phyloP scores from a whole-genome alignment of 495 filamentous ascomycete genomes.

The Penicillium ucsense region DNA sequence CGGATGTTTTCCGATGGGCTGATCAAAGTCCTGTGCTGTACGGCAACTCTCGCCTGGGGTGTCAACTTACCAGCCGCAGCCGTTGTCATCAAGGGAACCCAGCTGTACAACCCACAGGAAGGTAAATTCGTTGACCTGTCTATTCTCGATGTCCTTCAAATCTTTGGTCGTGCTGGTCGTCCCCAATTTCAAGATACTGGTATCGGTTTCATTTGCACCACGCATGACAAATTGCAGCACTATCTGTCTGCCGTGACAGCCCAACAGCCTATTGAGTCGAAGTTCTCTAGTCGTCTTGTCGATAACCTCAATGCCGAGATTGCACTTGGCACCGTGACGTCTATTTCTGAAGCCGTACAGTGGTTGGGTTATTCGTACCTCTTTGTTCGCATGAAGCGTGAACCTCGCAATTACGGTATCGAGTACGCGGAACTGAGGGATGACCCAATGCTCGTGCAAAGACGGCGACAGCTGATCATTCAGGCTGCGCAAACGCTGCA shows the following conservation, averaged over 20 bases:
- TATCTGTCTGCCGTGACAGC: conserved; percentile 90
- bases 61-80: conserved; percentile 92
- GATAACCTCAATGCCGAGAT: conserved; percentile 98
- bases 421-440: conserved; percentile 83
- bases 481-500: conserved; percentile 78
- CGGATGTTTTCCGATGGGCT: conserved; percentile 79
- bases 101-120: conserved; percentile 90
- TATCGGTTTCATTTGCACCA: conserved; percentile 95
- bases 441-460: conserved; percentile 74
- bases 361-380: conserved; percentile 98
- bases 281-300: conserved; percentile 79
- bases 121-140: conserved; percentile 95
- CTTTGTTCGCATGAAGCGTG: conserved; percentile 89
- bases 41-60: conserved; percentile 93
- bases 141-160: conserved; percentile 95
- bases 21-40: conserved; percentile 95
- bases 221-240: conserved; percentile 82
- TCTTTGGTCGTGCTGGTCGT: conserved; percentile 95
- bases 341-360: conserved; percentile 83
- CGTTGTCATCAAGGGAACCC: conserved; percentile 92
- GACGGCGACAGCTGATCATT: conserved; percentile 73
- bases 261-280: conserved; percentile 92
- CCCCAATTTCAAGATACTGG: conserved; percentile 94
- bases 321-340: conserved; percentile 86
- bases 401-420: conserved; percentile 90